Base-by-base conservation (phyloP, 495 filamentous ascomycete genomes). In the Annulohypoxylon bovei region DNA sequence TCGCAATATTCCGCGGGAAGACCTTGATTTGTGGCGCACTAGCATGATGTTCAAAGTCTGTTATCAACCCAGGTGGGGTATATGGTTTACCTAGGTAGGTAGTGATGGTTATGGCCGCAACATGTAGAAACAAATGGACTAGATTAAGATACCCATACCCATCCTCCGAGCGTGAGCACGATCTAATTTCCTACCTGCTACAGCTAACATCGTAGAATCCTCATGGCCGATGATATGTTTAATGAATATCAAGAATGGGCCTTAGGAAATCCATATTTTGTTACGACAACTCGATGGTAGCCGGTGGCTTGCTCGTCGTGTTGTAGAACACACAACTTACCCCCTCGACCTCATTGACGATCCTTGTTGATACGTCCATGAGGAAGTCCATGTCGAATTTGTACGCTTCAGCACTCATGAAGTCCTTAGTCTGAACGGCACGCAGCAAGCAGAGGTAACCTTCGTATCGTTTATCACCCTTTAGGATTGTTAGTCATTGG, bases 271-370 rank as follows among this genome's bases (percentile, higher is more conserved):
- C 25, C 22, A 50, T 9, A 27, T 27, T 6, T 14, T 6, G 7
- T 78, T 86, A 93, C 79, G 91, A 89, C 82, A 93, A 84, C 80
- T 92, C 91, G 72, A 92, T 92, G 4, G 89, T 92, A 62, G 89
- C 92, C 37, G 92, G 92, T 39, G 92, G 92, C 81, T 94, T 94
- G 82, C 89, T 92, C 20, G 92, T 92, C 52, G 88, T 83, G 65
- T 89, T 87, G 60, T 85, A 85, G 1, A 76, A 77, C 8, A 84
- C 83, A n/a, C 82, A 73, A 65, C 85, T 88, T 8, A 91, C 84
- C 6, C 93, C 93, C 59, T 91, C 80, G 4, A 97, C 92, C 80
- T 97, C 92, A 77, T 97, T 97, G 42, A 92, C 86, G 57, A 97
- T 97, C 53, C 91, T 81, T 3, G 83, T 88, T 35, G 84, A 84